phyloP scores from a whole-genome alignment of 2,329 filamentous ascomycete genomes.

The Pseudogymnoascus sp. region DNA sequence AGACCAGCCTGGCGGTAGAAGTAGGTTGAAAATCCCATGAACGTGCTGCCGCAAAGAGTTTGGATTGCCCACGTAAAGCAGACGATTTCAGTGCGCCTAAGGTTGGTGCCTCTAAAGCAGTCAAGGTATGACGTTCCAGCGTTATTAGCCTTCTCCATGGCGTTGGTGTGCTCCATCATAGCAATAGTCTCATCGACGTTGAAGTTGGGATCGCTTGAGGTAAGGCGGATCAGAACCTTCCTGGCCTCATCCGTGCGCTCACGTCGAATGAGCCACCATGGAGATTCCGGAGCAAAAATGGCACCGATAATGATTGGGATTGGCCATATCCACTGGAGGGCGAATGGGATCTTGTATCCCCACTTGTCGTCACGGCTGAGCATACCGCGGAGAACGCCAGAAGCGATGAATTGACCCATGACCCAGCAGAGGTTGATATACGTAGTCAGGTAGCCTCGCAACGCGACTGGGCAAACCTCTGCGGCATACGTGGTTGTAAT shows the following conservation, averaged over 20 bases:
- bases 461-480: constrained; percentile 49
- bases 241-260: constrained; percentile 41
- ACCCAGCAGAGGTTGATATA: constrained; percentile 52
- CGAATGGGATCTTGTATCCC: constrained; percentile 45
- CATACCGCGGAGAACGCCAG: constrained; percentile 44
- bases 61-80: constrained; percentile 59
- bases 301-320: constrained; percentile 41
- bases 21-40: constrained; percentile 58
- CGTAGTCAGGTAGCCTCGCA: constrained; percentile 48
- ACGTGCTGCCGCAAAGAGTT: constrained; percentile 55
- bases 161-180: constrained; percentile 52
- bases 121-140: constrained; percentile 44
- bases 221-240: constrained; percentile 27
- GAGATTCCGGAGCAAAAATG: constrained; percentile 42
- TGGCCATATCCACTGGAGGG: constrained; percentile 48
- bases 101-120: constrained; percentile 42
- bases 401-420: constrained; percentile 43
- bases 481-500: constrained; percentile 33
- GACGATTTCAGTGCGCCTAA: constrained; percentile 48
- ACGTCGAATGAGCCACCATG: constrained; percentile 44
- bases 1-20: constrained; percentile 53
- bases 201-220: constrained; percentile 32
- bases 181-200: constrained; percentile 43
- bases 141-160: constrained; percentile 40
- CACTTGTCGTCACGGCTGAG: constrained; percentile 39